phyloP scores from a whole-genome alignment of 2,329 filamentous ascomycete genomes.

The Penicillium sp. region DNA sequence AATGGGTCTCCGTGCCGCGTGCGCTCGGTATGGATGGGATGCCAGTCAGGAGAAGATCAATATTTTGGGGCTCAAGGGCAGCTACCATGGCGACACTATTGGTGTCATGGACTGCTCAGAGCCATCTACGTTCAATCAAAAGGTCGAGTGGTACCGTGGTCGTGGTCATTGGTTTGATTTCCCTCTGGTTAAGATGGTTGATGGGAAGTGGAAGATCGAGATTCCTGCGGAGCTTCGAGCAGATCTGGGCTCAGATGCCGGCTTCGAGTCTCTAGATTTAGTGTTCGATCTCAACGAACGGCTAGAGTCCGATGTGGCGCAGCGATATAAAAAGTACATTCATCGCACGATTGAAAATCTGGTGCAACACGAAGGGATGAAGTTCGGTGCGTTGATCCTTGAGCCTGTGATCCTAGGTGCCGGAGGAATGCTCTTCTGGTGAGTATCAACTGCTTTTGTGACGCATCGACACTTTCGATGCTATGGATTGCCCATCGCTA shows the following conservation, averaged over 20 bases:
- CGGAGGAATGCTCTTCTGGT: conserved; percentile 79
- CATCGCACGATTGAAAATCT: conserved; percentile 53
- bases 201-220: conserved; percentile 65
- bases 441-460: conserved; percentile 32
- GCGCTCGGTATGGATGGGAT: conserved; percentile 64
- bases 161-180: conserved; percentile 80
- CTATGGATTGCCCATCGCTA: background rate
- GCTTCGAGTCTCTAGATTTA: conserved; percentile 51
- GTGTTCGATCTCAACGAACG: conserved; percentile 61
- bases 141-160: conserved; percentile 81
- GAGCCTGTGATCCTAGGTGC: conserved; percentile 79
- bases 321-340: conserved; percentile 62
- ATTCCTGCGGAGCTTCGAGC: conserved; percentile 51
- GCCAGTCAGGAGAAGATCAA: conserved; percentile 57
- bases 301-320: conserved; percentile 45
- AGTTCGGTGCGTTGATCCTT: conserved; percentile 74
- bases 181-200: conserved; percentile 64
- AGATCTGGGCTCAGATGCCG: conserved; percentile 45
- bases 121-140: conserved; percentile 73
- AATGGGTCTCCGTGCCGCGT: conserved; percentile 72
- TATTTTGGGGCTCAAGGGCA: conserved; percentile 72
- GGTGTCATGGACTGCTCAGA: conserved; percentile 84
- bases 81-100: conserved; percentile 85
- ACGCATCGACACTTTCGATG: no score
- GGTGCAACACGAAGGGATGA: conserved; percentile 55